Base-by-base conservation (phyloP, 2,329 filamentous ascomycete species). In the Taxawa tesnikishii region DNA sequence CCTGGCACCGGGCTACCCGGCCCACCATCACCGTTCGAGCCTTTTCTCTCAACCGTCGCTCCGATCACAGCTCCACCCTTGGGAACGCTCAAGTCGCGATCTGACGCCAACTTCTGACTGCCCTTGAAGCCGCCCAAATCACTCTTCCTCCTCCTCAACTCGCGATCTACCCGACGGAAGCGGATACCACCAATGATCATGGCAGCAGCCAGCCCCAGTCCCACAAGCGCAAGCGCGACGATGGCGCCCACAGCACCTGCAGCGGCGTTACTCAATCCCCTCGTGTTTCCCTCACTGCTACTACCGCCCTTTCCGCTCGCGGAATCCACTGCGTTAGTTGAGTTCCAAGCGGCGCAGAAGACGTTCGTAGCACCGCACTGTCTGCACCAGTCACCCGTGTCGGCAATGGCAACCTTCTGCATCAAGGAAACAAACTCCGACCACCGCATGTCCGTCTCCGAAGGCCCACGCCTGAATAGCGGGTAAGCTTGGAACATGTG, bases 211-310 rank as follows among this genome's bases (percentile, higher is more conserved):
- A 59, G 59, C 14, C 67, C 28, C 0, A 69, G 27, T 1, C 45
- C 59, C 0, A 65, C 49, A 2, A 67, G 50, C 2, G 46, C 63
- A 9, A 75, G 51, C 1, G 67, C 62, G 12, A 72, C 58, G 15
- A 67, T 46, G 0, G 68, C 70, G 17, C 71, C 71, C 29, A 75
- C 65, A n/a, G 68, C 64, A 5, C 70, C 71, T 4, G 62, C 68
- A 27, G 19, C 19, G 19, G 19, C 8, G 8, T 8, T 23, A 23
- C 19, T 23, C 19, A 23, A 23, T 8, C 19, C 19, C n/a, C n/a
- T n/a, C n/a, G n/a, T n/a, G n/a, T n/a, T n/a, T n/a, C n/a, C n/a
- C n/a, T n/a, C n/a, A 8, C 8, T n/a, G n/a, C 19, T 23, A 8
- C n/a, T 23, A 8, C 19, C 19, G 8, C 8, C 8, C 19, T 8